Evolutionary conservation across 163 green algal genomes (phyloP).

Genomic region (Botryococcus braunii): DNA sequence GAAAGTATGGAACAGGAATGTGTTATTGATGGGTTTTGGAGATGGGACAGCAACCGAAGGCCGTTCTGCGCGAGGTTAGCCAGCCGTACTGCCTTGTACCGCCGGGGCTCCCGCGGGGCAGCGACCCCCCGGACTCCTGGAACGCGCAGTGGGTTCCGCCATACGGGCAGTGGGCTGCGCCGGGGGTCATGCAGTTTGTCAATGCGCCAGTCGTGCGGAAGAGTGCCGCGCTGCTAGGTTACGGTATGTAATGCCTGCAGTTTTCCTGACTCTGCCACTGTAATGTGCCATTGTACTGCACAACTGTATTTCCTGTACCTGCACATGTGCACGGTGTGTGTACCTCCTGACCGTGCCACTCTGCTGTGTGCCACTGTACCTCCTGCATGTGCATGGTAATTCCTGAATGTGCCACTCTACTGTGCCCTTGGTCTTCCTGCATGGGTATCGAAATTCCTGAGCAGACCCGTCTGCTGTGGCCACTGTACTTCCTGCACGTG

Average conservation of each 20-base stretch:
- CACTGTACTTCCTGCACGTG: no score
- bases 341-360: background rate
- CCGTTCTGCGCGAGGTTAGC: no score
- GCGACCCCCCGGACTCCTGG: constrained; percentile 17
- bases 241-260: no score
- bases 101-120: constrained; percentile 5
- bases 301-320: no score
- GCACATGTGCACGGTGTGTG: constrained; percentile 24
- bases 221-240: constrained; percentile 32
- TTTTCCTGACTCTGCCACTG: no score
- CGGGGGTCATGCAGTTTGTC: constrained; percentile 49
- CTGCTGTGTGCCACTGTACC: background rate
- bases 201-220: constrained; percentile 57
- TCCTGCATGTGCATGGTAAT: background rate
- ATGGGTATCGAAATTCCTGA: constrained; percentile 14
- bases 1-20: no score
- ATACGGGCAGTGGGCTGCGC: constrained; percentile 27
- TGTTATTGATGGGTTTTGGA: no score
- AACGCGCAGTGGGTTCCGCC: background rate
- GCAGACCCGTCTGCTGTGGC: background rate
- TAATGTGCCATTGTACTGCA: no score
- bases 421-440: no score
- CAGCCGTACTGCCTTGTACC: constrained; percentile 38
- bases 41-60: no score
- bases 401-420: no score